Evolutionary conservation across 306 rosid species (phyloP).

Genomic region (Corylus americana): DNA sequence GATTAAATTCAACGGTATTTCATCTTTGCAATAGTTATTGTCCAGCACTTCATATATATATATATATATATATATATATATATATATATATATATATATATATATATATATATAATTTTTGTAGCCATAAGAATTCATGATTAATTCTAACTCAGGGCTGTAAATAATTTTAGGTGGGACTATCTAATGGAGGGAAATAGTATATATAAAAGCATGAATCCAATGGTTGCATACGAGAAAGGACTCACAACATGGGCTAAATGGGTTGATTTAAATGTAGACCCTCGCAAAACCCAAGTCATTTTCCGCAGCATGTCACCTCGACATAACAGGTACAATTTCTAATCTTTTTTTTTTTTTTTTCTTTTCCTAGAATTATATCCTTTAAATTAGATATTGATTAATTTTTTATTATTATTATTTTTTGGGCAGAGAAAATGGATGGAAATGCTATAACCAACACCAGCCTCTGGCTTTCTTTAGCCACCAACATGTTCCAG

Average conservation of each 20-base stretch:
- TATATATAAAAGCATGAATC: constrained; percentile 61
- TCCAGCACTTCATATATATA: no score
- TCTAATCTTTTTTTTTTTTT: background rate
- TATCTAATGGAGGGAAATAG: constrained; percentile 78
- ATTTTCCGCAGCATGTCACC: constrained; percentile 95
- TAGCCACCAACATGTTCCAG: constrained; percentile 82
- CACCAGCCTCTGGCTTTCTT: constrained; percentile 69
- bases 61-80: no score
- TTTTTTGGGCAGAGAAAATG: constrained; percentile 66
- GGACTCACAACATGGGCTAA: constrained; percentile 97
- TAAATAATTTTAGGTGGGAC: constrained; percentile 75
- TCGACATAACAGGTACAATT: constrained; percentile 80
- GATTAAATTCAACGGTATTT: no score
- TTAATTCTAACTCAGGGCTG: background rate
- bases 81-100: no score
- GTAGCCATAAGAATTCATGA: no score
- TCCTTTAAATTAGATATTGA: background rate
- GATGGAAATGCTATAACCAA: constrained; percentile 94
- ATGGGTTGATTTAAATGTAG: constrained; percentile 85
- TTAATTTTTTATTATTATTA: background rate
- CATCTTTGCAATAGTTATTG: no score
- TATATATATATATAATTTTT: no score
- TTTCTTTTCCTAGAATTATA: background rate
- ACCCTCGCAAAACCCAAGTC: constrained; percentile 63
- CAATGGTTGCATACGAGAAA: constrained; percentile 93